Evolutionary conservation across 352 stramenopile genomes (phyloP).

Genomic region (Phytophthora colocasiae): DNA sequence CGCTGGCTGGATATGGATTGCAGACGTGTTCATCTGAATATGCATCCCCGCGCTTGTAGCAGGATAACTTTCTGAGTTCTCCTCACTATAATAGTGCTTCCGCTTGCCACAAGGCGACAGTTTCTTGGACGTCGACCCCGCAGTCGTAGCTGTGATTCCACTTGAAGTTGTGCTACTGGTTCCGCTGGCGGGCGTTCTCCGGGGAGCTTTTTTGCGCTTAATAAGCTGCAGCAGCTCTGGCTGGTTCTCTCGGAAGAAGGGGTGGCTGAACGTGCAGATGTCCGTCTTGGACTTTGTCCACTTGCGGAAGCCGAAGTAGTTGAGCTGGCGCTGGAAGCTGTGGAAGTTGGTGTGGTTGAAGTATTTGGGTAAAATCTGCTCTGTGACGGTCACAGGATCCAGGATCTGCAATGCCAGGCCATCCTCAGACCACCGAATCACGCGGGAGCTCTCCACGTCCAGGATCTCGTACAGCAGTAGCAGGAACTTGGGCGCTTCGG

Average conservation of each 20-base stretch:
- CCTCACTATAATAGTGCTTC: slow-evolving; percentile 40
- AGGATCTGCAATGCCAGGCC: slow-evolving; percentile 81
- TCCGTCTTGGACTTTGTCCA: slow-evolving; percentile 88
- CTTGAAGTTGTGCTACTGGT: slow-evolving; percentile 13
- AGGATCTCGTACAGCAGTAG: slow-evolving; percentile 85
- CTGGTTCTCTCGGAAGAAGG: slow-evolving; percentile 79
- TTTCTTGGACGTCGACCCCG: slow-evolving; percentile 38
- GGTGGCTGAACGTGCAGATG: slow-evolving; percentile 88
- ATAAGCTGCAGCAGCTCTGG: slow-evolving; percentile 79
- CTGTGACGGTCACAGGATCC: slow-evolving; percentile 61
- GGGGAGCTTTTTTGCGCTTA: slow-evolving; percentile 81
- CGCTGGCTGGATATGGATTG: slow-evolving; percentile 42
- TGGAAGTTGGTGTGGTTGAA: slow-evolving; percentile 95
- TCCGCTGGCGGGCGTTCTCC: slow-evolving; percentile 37
- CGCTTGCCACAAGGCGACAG: slow-evolving; percentile 57
- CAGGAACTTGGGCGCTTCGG: slow-evolving; percentile 85
- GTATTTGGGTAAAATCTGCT: slow-evolving; percentile 91
- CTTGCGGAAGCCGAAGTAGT: slow-evolving; percentile 94
- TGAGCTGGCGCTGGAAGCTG: slow-evolving; percentile 93
- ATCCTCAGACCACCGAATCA: slow-evolving; percentile 85
- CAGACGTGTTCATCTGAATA: slow-evolving; percentile 39
- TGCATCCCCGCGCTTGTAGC: slow-evolving; percentile 35
- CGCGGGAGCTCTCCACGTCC: slow-evolving; percentile 67
- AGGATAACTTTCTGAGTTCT: slow-evolving; percentile 19
- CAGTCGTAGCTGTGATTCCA: slow-evolving; percentile 5